These are phyloP conservation scores for Umbelopsis isabellina DNA, from an alignment of 192 early-diverging fungal species.

Conservation along the genomic window DNA sequence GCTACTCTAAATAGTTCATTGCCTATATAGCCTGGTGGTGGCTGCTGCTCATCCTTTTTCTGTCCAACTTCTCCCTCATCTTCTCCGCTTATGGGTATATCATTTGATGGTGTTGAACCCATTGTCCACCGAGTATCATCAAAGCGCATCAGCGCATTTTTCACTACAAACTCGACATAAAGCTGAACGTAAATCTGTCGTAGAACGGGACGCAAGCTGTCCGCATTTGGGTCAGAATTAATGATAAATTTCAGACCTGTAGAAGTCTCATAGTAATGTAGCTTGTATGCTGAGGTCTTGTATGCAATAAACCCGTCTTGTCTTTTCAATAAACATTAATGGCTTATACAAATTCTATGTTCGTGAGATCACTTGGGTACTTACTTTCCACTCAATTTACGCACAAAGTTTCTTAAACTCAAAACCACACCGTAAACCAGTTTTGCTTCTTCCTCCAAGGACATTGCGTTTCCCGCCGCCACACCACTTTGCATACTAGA, in stretches of 20 bases:
- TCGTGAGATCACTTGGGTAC: not conserved
- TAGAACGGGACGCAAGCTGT: conserved; percentile 70
- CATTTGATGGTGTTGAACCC: not conserved
- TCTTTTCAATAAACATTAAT: conserved; percentile 26
- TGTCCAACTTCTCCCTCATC: not conserved
- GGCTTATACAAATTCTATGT: not conserved
- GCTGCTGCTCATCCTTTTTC: not conserved
- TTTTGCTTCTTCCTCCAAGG: conserved; percentile 86
- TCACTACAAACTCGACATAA: conserved; percentile 93
- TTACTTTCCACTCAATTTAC: conserved; percentile 71
- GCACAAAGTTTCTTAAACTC: conserved; percentile 86
- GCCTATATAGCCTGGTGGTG: conserved; percentile 49
- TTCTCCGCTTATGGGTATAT: conserved; percentile 6
- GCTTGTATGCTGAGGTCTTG: conserved; percentile 81
- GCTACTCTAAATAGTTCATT: conserved; percentile 57
- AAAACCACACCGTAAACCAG: conserved; percentile 96
- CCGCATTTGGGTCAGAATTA: conserved; percentile 74
- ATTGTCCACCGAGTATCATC: conserved; percentile 55
- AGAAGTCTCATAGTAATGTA: conserved; percentile 91
- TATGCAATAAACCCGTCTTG: conserved; percentile 75
- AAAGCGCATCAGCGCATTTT: conserved; percentile 78
- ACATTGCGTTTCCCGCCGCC: conserved; percentile 55
- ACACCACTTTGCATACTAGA: conserved; percentile 32
- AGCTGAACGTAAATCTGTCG: conserved; percentile 83
- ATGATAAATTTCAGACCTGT: conserved; percentile 89